These are phyloP conservation scores for Toxicodendron radicans DNA, from an alignment of 345 rosid genomes.

Conservation along the genomic window DNA sequence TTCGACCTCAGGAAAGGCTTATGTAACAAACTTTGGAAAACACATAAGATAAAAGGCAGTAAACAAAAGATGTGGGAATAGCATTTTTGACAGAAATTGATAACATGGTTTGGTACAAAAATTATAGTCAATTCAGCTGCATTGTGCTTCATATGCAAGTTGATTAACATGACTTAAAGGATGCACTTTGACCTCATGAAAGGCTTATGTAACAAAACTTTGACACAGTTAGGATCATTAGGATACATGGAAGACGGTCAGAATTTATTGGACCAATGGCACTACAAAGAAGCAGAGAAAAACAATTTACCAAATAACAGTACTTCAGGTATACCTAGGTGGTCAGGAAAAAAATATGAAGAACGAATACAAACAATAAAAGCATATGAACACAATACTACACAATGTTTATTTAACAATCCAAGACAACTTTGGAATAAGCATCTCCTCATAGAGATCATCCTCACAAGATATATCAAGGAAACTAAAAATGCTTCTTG, in stretches of 20 bases:
- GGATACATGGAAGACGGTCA: no score
- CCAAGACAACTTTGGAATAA: no score
- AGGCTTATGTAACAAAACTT: neutral
- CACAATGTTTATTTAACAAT: neutral
- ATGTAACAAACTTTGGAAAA: no score
- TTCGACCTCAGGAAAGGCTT: no score
- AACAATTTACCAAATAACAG: no score
- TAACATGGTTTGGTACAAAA: neutral
- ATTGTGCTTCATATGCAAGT: neutral
- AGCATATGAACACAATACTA: neutral
- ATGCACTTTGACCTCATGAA: neutral
- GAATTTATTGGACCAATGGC: no score
- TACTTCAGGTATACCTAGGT: neutral
- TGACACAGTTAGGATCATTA: no score
- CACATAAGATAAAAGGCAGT: neutral
- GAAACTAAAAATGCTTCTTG: neutral
- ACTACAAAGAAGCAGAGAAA: no score
- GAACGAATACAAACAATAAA: neutral
- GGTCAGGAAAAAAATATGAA: neutral
- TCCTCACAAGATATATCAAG: neutral
- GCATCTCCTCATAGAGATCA: neutral
- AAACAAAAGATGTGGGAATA: neutral
- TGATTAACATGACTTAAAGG: neutral
- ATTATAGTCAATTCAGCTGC: neutral
- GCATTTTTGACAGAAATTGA: neutral